Evolutionary conservation across 2,329 filamentous ascomycete genomes (phyloP).

Genomic region (Tolypocladium inflatum): DNA sequence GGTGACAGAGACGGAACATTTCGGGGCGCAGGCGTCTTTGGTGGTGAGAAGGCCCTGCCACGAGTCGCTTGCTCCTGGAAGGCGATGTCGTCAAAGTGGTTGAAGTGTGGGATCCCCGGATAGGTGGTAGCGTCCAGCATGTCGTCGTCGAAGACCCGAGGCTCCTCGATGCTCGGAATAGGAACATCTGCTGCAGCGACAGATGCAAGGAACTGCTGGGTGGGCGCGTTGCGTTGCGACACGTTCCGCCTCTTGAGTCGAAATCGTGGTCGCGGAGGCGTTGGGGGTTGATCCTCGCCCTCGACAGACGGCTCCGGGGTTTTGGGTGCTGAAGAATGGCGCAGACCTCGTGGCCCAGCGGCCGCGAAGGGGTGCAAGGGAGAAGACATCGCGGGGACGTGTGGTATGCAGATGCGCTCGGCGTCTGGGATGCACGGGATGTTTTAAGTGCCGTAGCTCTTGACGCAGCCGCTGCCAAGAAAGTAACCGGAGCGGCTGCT

Average conservation of each 20-base stretch:
- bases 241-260: conserved; percentile 46
- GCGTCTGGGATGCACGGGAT: conserved; percentile 2
- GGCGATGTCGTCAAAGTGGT: conserved; percentile 20
- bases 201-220: conserved; percentile 57
- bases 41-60: conserved; percentile 39
- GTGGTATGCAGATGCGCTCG: conserved; percentile 11
- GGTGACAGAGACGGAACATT: conserved; percentile 32
- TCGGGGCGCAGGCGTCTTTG: conserved; percentile 49
- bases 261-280: conserved; percentile 43
- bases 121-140: conserved; percentile 27
- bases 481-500: background rate
- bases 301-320: conserved; percentile 42
- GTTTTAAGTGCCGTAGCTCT: conserved; percentile 6
- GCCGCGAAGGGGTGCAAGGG: conserved; percentile 34
- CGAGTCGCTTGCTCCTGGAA: conserved; percentile 20
- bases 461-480: background rate
- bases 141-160: conserved; percentile 32
- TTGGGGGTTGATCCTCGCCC: conserved; percentile 29
- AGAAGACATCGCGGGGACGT: conserved; percentile 26
- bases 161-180: conserved; percentile 55
- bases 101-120: conserved; percentile 22
- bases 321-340: conserved; percentile 29
- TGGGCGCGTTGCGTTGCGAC: conserved; percentile 45
- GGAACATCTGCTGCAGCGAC: conserved; percentile 56
- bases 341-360: conserved; percentile 33